Conservation (phyloP, 352 stramenopile species). For the Phytophthora kernoviae region DNA sequence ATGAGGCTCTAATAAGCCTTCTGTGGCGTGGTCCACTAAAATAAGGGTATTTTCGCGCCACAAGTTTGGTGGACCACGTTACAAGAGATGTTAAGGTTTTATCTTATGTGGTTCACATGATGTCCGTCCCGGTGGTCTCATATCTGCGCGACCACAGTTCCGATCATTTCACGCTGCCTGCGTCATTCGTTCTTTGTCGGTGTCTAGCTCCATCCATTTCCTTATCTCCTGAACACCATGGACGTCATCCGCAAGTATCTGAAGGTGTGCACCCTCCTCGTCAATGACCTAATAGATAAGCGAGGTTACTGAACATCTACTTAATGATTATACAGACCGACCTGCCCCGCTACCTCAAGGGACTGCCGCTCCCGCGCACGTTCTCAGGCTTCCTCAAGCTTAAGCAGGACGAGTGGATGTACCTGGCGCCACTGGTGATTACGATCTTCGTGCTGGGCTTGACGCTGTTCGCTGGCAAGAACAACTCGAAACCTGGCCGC, state of each 20-base stretch:
- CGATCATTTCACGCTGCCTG: not conserved
- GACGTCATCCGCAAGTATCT: constrained; percentile 83
- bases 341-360: constrained; percentile 85
- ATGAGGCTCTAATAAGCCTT: too few species aligned
- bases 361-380: constrained; percentile 78
- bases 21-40: too few species aligned
- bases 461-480: constrained; percentile 71
- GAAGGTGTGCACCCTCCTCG: constrained; percentile 42
- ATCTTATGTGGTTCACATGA: too few species aligned
- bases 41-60: too few species aligned
- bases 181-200: constrained; percentile 32
- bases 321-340: constrained; percentile 39
- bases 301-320: not conserved
- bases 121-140: constrained; percentile 28
- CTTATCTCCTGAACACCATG: constrained; percentile 37
- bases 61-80: not conserved
- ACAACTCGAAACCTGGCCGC: constrained; percentile 52
- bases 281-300: not conserved
- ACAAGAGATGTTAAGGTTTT: too few species aligned
- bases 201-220: not conserved
- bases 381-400: constrained; percentile 85
- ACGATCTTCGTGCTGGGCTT: constrained; percentile 76
- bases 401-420: constrained; percentile 86
- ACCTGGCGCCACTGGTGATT: constrained; percentile 81
- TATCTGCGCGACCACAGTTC: constrained; percentile 9